These are phyloP conservation scores for Erodium trifolium DNA, from an alignment of 441 rosid species.

Conservation along the genomic window DNA sequence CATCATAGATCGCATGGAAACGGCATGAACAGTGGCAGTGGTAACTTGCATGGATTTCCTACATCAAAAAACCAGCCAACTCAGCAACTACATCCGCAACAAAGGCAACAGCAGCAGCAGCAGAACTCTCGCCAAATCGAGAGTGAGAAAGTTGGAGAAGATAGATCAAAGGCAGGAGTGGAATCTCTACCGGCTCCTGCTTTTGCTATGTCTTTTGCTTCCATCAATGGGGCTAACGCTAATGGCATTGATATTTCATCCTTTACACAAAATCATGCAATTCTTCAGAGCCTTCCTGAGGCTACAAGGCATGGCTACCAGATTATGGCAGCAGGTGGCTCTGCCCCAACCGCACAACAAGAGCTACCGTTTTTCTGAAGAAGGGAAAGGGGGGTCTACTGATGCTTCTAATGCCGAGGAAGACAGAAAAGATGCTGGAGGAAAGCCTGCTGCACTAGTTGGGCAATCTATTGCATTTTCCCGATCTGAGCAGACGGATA, in stretches of 20 bases:
- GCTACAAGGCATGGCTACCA: conserved; percentile 57
- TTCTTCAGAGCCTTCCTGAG: conserved; percentile 69
- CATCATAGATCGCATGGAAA: conserved; percentile 49
- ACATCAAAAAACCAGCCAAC: conserved; percentile 44
- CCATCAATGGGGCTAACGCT: conserved; percentile 49
- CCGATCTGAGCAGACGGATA: conserved; percentile 49
- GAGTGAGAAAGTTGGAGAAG: conserved; percentile 61
- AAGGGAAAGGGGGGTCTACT: conserved; percentile 47
- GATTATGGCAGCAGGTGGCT: conserved; percentile 49
- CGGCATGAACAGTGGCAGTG: conserved; percentile 20
- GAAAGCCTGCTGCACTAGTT: conserved; percentile 33
- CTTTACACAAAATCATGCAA: conserved; percentile 56
- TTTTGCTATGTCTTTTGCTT: conserved; percentile 79
- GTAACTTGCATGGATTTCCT: conserved; percentile 61
- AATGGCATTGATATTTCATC: conserved; percentile 62
- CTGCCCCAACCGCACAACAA: conserved; percentile 68
- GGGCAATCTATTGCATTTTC: conserved; percentile 86
- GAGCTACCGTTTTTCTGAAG: conserved; percentile 54
- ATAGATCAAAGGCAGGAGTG: conserved; percentile 48
- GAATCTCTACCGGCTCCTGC: conserved; percentile 60
- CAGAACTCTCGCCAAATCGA: conserved; percentile 49
- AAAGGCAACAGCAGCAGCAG: conserved; percentile 33
- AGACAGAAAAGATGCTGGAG: conserved; percentile 52
- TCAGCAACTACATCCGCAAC: conserved; percentile 53
- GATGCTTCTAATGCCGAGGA: conserved; percentile 43